Base-by-base conservation (phyloP, 1,284 basidiomycete species). In the Kalmanozyma brasiliensis region DNA sequence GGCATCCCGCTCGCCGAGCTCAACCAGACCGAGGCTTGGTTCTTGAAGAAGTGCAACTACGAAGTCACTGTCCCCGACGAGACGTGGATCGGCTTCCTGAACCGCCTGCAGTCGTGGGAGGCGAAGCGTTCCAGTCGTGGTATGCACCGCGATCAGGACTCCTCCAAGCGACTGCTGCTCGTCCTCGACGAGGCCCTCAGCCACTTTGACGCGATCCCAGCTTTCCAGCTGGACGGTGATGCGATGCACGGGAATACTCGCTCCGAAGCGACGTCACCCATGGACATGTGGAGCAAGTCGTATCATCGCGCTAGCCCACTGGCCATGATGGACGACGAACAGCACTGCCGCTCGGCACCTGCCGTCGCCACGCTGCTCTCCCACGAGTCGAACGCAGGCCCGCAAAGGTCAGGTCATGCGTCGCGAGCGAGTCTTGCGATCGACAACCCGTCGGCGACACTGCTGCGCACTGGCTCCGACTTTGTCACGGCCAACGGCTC, bases 21-120 rank as follows among this genome's bases (percentile, higher is more conserved):
- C 44, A 80, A 79, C 59, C 65, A 66, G 43, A 75, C 78, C 53
- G 80, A 81, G 66, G 61, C 72, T n/a, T 78, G 71, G 61, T 80
- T 76, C 59, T 55, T 81, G 36, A 71, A 74, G 32, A 66, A 68
- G 41, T 73, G 76, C 61, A 72, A 77, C 53, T 81, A 76, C 51
- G 74, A 79, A 30, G 60, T 81, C 49, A 68, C 62, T 11, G 63
- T 81, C 17, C 74, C 76, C 7, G 69, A 78, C 44, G 66, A 69
- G 41, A 70, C 77, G 0, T 81, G 79, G 79, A 59, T 71, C 20
- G 69, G 68, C 17, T 78, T 74, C 61, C 59, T 78, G 32, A 47
- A 72, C 41, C 58, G 65, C 8, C 41, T 78, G 2, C 61, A 61
- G 47, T 48, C 64, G 4, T 71, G 76, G 53, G 74, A 76, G 42